A percentile compares a stretch with the other conserved stretches of the same genome.
Evolutionary conservation across 805 yeast species (phyloP).

Genomic region (Monosporozyma aerobia): DNA sequence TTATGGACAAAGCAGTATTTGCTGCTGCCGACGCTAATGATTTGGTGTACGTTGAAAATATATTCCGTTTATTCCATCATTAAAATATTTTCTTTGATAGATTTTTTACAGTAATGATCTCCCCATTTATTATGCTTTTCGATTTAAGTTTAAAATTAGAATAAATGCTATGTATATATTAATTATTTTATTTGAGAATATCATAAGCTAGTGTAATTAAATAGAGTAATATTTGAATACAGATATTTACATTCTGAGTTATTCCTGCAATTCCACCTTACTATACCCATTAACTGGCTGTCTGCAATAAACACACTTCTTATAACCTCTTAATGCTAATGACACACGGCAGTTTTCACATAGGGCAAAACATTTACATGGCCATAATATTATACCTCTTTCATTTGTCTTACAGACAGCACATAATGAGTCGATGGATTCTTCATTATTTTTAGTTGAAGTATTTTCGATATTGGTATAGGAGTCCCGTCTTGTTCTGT

Average conservation of each 20-base stretch:
- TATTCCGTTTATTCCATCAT: conserved; percentile 96
- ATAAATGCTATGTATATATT: background rate
- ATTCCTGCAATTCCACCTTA: conserved; percentile 20
- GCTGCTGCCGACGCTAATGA: conserved; percentile 89
- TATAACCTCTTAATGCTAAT: conserved; percentile 61
- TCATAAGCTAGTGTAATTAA: background rate
- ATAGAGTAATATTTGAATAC: background rate
- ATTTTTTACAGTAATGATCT: background rate
- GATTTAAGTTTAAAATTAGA: background rate
- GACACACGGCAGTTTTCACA: conserved; percentile 78
- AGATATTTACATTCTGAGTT: background rate
- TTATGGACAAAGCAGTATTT: conserved; percentile 92
- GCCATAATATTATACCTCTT: conserved; percentile 79
- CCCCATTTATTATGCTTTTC: background rate
- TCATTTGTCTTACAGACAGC: conserved; percentile 74
- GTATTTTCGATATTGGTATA: background rate
- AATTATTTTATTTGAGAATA: background rate
- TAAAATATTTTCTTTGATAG: conserved; percentile 26
- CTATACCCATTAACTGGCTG: conserved; percentile 51
- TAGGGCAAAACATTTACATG: conserved; percentile 80
- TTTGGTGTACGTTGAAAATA: conserved; percentile 90
- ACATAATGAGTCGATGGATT: conserved; percentile 38
- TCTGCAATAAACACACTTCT: conserved; percentile 82
- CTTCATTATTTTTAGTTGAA: background rate
- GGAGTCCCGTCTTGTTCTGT: background rate